Evolutionary conservation across 257 asterid genomes (phyloP), one percentile per base, ranked within the genome.

Genomic region (Nicotiana sylvestris): DNA sequence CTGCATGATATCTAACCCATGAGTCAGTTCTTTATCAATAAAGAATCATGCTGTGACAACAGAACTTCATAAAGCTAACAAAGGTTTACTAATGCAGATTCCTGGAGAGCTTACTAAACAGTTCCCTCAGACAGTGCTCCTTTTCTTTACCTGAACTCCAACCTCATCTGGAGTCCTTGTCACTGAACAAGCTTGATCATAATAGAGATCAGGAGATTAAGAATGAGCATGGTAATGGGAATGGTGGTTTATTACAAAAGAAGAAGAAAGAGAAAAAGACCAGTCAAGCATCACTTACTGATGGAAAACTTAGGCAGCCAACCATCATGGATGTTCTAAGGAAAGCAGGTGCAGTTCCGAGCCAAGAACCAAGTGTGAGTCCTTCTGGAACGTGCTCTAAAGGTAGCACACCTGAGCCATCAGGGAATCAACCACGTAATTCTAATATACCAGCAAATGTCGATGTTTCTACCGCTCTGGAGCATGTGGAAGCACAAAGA

Each of bases 261-360:
- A 83, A 89, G 85, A 89, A 86, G 85, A 83, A 88, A 81, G 56
- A 87, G 82, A 35, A 91, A 91, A 83, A 76, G 86, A 83, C 85
- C 89, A 79, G 84, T 85, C 93, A 55, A 82, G 84, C 82, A 74
- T 86, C 90, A 86, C 86, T 87, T 74, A 55, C 18, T 65, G 91
- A 85, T 82, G 93, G 89, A 16, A 90, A 91, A 72, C 85, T 86
- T 66, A 90, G 85, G 89, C 97, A 94, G 91, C 97, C 93, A 87
- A 94, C 90, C 77, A 81, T 92, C 58, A 68, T 82, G 77, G 97
- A 92, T 66, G 80, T 83, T 58, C 88, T 93, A 91, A 93, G 80
- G 84, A 92, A 91, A 90, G 88, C 91, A 56, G 93, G 93, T 32
- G 82, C 87, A 72, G 80, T 79, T 33, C 87, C 95, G 72, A 91